Evolutionary conservation across 1,284 basidiomycete species (phyloP).

Genomic region (Puccinia horiana): DNA sequence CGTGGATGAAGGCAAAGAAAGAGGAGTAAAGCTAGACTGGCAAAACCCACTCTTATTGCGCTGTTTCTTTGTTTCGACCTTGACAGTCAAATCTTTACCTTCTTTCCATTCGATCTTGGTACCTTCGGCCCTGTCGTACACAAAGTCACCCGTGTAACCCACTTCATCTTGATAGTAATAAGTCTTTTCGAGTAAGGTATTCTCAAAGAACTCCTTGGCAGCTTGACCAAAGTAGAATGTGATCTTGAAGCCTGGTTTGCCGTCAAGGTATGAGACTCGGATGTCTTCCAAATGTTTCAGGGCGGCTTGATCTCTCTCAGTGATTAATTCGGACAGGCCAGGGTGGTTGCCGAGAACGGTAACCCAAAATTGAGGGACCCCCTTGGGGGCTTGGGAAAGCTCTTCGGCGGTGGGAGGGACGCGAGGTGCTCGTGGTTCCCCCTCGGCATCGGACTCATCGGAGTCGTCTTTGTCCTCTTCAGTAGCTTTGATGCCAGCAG

Average conservation of each 20-base stretch:
- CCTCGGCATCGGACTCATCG: conserved; percentile 31
- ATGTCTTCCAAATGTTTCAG: conserved; percentile 48
- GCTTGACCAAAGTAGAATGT: conserved; percentile 43
- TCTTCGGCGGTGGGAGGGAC: conserved; percentile 44
- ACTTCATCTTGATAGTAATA: conserved; percentile 50
- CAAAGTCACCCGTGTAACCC: conserved; percentile 48
- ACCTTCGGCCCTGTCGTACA: conserved; percentile 49
- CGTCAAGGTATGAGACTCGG: conserved; percentile 46
- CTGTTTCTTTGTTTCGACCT: conserved; percentile 48
- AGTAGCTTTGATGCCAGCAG: conserved; percentile 41
- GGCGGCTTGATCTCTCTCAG: conserved; percentile 47
- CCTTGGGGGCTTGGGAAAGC: conserved; percentile 40
- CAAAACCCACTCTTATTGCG: conserved; percentile 46
- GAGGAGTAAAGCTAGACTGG: neutral
- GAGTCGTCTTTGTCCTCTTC: conserved; percentile 44
- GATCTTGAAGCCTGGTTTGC: conserved; percentile 47
- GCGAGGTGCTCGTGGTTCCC: conserved; percentile 11
- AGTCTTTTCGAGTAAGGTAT: conserved; percentile 44
- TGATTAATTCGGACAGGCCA: conserved; percentile 48
- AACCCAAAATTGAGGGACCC: conserved; percentile 47
- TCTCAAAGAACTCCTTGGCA: conserved; percentile 49
- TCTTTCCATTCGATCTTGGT: conserved; percentile 47
- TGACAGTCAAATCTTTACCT: conserved; percentile 48
- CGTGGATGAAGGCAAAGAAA: neutral
- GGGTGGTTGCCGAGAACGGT: conserved; percentile 44